phyloP scores from a whole-genome alignment of 345 rosid genomes.

The Camelina laxa region DNA sequence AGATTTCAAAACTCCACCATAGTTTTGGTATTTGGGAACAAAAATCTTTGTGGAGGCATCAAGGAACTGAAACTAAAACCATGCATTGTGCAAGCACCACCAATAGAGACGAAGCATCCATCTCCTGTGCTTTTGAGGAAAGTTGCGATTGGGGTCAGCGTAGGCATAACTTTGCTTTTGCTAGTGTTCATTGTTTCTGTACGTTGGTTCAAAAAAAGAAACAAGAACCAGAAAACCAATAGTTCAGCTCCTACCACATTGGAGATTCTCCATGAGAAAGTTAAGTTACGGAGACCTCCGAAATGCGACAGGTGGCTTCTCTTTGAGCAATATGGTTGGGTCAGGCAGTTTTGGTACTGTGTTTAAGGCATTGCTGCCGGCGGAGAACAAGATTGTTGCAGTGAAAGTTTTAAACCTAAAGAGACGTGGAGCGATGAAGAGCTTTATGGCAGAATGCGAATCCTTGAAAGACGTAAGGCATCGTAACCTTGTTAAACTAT shows the following conservation, averaged over 20 bases:
- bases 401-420: conserved; percentile 45
- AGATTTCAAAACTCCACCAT: conserved; percentile 7
- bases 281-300: conserved; percentile 5
- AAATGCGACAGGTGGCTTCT: not conserved
- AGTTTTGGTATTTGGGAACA: not conserved
- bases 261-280: not conserved
- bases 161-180: not conserved
- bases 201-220: not conserved
- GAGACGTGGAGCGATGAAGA: conserved; percentile 48
- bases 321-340: not conserved
- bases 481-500: conserved; percentile 11
- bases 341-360: not conserved
- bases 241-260: not conserved
- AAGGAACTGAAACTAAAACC: not conserved
- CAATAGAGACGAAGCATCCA: not conserved
- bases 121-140: not conserved
- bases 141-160: not conserved
- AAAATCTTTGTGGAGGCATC: conserved; percentile 30
- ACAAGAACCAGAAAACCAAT: not conserved
- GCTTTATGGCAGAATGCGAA: conserved; percentile 54
- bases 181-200: not conserved
- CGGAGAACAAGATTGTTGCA: not conserved
- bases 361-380: not conserved
- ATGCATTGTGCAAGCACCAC: conserved; percentile 1
- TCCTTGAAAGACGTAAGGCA: conserved; percentile 36